Conservation (phyloP, 495 filamentous ascomycete species). For the Aspergillus coremiiformis region DNA sequence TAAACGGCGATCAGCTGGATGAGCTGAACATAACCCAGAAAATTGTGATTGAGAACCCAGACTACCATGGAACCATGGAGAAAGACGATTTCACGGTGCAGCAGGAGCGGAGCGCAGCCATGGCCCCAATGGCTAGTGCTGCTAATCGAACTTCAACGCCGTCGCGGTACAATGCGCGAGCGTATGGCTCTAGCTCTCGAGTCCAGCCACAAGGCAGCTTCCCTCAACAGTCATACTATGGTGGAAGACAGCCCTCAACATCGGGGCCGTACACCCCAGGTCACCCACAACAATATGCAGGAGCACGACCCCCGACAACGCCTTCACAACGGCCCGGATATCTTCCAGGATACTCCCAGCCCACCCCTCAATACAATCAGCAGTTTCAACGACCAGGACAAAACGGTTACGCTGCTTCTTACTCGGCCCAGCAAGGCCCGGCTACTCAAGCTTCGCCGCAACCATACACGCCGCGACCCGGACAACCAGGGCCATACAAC, state of each 20-base stretch:
- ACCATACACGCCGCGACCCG: constrained; percentile 34
- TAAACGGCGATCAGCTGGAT: constrained; percentile 75
- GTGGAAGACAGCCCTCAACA: constrained; percentile 32
- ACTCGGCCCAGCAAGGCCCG: constrained; percentile 24
- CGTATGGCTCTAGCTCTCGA: constrained; percentile 26
- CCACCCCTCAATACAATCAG: constrained; percentile 33
- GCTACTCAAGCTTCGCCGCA: constrained; percentile 30
- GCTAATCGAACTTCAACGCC: constrained; percentile 30
- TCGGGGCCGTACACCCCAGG: constrained; percentile 28
- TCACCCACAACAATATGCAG: constrained; percentile 27
- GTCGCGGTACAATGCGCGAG: constrained; percentile 33
- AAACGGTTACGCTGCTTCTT: constrained; percentile 37
- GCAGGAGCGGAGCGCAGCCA: constrained; percentile 29
- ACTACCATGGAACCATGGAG: constrained; percentile 77
- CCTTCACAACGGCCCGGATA: constrained; percentile 35
- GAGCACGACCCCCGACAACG: constrained; percentile 36
- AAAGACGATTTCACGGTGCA: constrained; percentile 59
- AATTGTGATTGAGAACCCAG: constrained; percentile 60
- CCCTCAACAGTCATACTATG: constrained; percentile 36
- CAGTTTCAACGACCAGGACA: constrained; percentile 33
- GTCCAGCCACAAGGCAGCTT: constrained; percentile 26
- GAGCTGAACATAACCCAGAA: constrained; percentile 79
- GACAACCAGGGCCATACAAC: constrained; percentile 34
- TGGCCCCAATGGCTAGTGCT: constrained; percentile 20
- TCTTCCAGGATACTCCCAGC: constrained; percentile 32